Evolutionary conservation across 1,284 basidiomycete species (phyloP).

Genomic region (Meira miltonrushii): DNA sequence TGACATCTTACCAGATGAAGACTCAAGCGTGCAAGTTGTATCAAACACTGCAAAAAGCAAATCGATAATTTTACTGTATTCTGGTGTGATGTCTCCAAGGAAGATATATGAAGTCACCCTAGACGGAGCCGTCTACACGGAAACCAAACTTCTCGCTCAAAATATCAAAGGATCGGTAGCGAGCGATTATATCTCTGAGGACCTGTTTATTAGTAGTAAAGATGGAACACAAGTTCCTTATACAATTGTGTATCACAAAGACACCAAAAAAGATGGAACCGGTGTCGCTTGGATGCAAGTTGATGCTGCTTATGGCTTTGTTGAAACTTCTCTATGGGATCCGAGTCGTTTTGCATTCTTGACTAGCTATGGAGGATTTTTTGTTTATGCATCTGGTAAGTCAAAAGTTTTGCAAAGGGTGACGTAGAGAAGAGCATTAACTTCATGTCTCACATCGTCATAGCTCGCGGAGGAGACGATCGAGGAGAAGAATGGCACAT

Average conservation of each 20-base stretch:
- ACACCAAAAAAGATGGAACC: slow-evolving; percentile 67
- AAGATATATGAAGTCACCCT: slow-evolving; percentile 13
- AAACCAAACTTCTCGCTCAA: too few species aligned
- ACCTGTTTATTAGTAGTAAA: slow-evolving; percentile 62
- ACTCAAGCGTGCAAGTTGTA: too few species aligned
- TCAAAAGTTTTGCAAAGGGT: too few species aligned
- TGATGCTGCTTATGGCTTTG: slow-evolving; percentile 59
- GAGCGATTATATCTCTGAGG: slow-evolving; percentile 68
- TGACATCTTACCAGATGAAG: slow-evolving; percentile 62
- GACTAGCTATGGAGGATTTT: slow-evolving; percentile 66
- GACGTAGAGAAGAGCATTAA: too few species aligned
- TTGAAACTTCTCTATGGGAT: slow-evolving; percentile 68
- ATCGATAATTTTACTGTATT: slow-evolving; percentile 68
- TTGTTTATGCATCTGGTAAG: too few species aligned
- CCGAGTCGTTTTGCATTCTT: slow-evolving; percentile 70
- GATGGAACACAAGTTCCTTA: slow-evolving; percentile 72
- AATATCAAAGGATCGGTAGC: slow-evolving; percentile 60
- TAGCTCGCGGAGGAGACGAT: slow-evolving; percentile 68
- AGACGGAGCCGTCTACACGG: slow-evolving; percentile 3
- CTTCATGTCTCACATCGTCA: too few species aligned
- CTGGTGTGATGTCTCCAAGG: slow-evolving; percentile 60
- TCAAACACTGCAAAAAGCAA: slow-evolving; percentile 69
- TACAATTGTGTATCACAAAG: slow-evolving; percentile 75
- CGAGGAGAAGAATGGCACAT: slow-evolving; percentile 57
- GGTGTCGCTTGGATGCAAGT: slow-evolving; percentile 76